Base-by-base conservation (phyloP, 768 basidiomycete genomes). In the Collybia mongolica region DNA sequence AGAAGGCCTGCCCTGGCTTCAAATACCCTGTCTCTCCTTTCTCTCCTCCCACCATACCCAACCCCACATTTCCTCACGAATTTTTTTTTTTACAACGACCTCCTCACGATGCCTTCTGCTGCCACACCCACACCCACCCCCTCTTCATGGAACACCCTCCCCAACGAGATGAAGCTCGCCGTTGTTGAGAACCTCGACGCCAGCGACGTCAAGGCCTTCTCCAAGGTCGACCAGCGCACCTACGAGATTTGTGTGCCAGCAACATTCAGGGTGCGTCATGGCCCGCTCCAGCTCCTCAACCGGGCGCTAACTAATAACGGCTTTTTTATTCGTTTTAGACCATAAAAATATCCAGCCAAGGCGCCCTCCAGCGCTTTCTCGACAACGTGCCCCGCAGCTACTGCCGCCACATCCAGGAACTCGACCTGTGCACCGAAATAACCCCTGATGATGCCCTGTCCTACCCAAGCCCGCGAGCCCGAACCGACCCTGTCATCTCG, bases 91-190 rank as follows among this genome's bases (percentile, higher is more conserved):
- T 26, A 37, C 15, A 26, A 37, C 44, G 24, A 26, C 29, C 23
- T 43, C 40, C 39, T 55, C 47, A 53, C 56, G 48, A 41, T 53
- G 48, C 44, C 44, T 46, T 14, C 52, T 44, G 42, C 24, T 7
- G 3, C 7, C 24, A 26, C 24, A 4, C 4, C 54, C 49, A 59
- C 62, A 49, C 44, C 45, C 51, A 48, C 54, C 50, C 51, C 60
- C 58, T 45, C 48, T 32, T 52, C 56, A 57, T 88, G 87, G 87
- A 59, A 72, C 53, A 44, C 64, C 19, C 82, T 90, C 55, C 88
- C 88, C 39, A 70, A 71, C 0, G 88, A 90, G 55, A 81, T 90
- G 64, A 82, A 81, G 66, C 73, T 84, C 57, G 69, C 77, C 22
- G 58, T 90, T 63, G 66, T 84, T 40, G 76, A 72, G 39, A 61